Conservation (phyloP, 257 asterid genomes). For the Anisodus tanguticus region DNA sequence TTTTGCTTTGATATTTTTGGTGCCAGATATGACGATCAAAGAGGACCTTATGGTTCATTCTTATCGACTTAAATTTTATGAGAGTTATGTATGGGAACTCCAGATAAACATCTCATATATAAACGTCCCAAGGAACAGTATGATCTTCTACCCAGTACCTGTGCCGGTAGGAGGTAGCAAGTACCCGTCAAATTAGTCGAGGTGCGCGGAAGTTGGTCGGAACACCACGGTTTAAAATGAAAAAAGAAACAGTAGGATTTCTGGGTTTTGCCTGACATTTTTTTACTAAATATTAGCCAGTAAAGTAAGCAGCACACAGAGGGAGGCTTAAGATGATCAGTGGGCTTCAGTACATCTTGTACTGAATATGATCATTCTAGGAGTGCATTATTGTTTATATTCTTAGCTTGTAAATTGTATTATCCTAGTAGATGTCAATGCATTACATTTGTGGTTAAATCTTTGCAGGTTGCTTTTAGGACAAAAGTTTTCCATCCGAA, state of each 20-base stretch:
- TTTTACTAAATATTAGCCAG: neutral
- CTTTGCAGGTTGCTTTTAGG: constrained; percentile 39
- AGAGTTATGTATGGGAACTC: neutral
- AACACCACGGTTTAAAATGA: too few species aligned
- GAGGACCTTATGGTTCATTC: neutral
- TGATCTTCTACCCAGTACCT: neutral
- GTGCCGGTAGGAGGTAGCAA: too few species aligned
- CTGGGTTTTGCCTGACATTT: neutral
- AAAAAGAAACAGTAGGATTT: neutral
- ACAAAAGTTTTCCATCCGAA: constrained; percentile 41
- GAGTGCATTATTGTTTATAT: neutral
- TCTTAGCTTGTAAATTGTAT: neutral
- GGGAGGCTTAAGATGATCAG: neutral
- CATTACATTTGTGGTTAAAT: constrained; percentile 6
- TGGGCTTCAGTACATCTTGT: neutral
- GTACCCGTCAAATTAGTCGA: too few species aligned
- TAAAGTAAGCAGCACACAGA: neutral
- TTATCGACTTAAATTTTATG: neutral
- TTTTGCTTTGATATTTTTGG: neutral
- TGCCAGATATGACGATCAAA: neutral
- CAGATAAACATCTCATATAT: neutral
- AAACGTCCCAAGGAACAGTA: neutral
- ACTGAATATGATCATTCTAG: neutral
- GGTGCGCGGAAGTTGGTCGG: too few species aligned
- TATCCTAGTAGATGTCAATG: neutral